A percentile compares a stretch with the other conserved stretches of the same genome.
These are phyloP conservation scores for Hemerocallis citrina DNA, from an alignment of 106 monocot species.

Conservation along the genomic window DNA sequence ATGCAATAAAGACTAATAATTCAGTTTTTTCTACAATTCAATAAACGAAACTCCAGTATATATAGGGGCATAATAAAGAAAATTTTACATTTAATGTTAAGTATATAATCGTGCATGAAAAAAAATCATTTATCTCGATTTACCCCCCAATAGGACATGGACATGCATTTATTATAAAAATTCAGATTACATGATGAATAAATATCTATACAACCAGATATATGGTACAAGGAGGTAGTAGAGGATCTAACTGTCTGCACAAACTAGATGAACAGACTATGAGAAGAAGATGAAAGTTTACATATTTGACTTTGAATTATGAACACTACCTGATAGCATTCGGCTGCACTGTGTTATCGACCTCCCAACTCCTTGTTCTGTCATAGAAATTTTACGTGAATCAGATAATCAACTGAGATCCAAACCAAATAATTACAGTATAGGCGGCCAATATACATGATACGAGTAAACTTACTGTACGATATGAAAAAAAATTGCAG, in stretches of 20 bases:
- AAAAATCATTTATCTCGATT: too few relatives aligned
- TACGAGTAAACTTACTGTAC: too few relatives aligned
- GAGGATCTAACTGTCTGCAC: constrained; percentile 1
- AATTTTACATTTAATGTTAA: too few relatives aligned
- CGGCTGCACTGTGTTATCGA: constrained; percentile 48
- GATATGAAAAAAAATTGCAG: too few relatives aligned
- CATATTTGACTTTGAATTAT: not conserved
- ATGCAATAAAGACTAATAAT: too few relatives aligned
- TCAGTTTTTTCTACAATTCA: too few relatives aligned
- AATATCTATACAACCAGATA: constrained; percentile 11
- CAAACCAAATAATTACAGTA: not conserved
- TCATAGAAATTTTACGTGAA: constrained; percentile 2
- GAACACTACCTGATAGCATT: constrained; percentile 53
- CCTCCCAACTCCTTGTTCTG: constrained; percentile 66
- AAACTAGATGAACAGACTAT: constrained; percentile 12
- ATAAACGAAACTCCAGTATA: too few relatives aligned
- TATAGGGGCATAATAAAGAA: too few relatives aligned
- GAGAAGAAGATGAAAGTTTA: constrained; percentile 7
- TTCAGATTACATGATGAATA: constrained; percentile 1
- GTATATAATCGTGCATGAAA: too few relatives aligned
- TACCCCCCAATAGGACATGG: too few relatives aligned
- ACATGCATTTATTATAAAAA: constrained; percentile 8
- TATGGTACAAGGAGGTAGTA: not conserved
- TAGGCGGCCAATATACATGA: too few relatives aligned
- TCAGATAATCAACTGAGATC: not conserved